Percentiles rank a stretch among this genome's conserved stretches.
Evolutionary conservation across 2,329 filamentous ascomycete species (phyloP).

Genomic region (Fusarium verrucosum): DNA sequence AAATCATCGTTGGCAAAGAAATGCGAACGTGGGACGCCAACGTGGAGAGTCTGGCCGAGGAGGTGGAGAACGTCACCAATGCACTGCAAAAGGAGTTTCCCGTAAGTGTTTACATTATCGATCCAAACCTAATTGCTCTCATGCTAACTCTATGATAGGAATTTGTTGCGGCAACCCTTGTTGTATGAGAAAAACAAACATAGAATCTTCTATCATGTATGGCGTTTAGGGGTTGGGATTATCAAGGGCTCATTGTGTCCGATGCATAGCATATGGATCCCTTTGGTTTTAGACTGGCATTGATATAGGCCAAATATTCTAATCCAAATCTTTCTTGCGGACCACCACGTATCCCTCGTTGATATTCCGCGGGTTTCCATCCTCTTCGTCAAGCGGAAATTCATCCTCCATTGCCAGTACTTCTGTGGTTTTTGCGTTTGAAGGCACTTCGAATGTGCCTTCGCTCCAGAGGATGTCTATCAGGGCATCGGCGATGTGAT

Average conservation of each 20-base stretch:
- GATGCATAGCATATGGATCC: conserved; percentile 31
- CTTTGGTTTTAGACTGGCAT: conserved; percentile 32
- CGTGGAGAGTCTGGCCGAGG: conserved; percentile 85
- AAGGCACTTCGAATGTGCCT: conserved; percentile 35
- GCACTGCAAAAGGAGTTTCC: conserved; percentile 84
- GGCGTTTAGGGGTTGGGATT: conserved; percentile 38
- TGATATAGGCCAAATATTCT: conserved; percentile 27
- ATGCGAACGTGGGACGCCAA: conserved; percentile 89
- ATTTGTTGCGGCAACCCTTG: conserved; percentile 65
- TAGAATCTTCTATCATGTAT: conserved; percentile 33
- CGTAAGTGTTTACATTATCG: conserved; percentile 49
- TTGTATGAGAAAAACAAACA: conserved; percentile 44
- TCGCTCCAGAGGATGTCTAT: conserved; percentile 56
- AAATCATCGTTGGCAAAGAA: conserved; percentile 71
- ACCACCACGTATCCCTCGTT: conserved; percentile 65
- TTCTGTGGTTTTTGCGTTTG: neutral
- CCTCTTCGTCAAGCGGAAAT: conserved; percentile 60
- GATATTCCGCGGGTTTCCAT: conserved; percentile 56
- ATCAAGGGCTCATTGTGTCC: conserved; percentile 26
- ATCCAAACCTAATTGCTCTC: neutral
- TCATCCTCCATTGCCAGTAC: conserved; percentile 5
- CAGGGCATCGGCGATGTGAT: conserved; percentile 63
- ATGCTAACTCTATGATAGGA: conserved; percentile 52
- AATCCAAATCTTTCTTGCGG: conserved; percentile 62
- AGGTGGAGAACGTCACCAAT: conserved; percentile 87